Evolutionary conservation across 257 asterid genomes (phyloP).

Genomic region (Rubia yunnanensis): DNA sequence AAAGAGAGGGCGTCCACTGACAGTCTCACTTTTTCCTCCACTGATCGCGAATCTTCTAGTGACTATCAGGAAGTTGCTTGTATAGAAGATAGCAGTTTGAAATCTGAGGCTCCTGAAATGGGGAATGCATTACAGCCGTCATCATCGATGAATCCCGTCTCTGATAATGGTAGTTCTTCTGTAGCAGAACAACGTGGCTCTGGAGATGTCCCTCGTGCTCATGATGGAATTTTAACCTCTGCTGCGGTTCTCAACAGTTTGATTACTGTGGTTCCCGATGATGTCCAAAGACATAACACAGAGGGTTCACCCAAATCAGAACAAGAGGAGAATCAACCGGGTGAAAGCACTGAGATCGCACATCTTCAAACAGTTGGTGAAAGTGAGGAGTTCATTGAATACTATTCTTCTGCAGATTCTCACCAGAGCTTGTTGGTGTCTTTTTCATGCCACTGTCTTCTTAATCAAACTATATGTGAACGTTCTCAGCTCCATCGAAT

Average conservation of each 20-base stretch:
- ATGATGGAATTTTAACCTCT: constrained; percentile 29
- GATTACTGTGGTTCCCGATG: constrained; percentile 10
- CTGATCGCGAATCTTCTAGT: constrained; percentile 20
- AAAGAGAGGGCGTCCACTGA: constrained; percentile 31
- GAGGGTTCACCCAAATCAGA: constrained; percentile 12
- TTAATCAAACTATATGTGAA: constrained; percentile 65
- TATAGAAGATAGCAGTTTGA: constrained; percentile 19
- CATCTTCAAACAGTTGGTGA: constrained; percentile 38
- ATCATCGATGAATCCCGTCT: constrained; percentile 32
- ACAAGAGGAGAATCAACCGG: constrained; percentile 32
- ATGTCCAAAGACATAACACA: constrained; percentile 3
- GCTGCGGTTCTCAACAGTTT: constrained; percentile 16
- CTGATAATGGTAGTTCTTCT: constrained; percentile 26
- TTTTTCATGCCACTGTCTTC: constrained; percentile 73
- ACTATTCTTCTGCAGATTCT: constrained; percentile 41
- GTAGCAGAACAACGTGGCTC: constrained; percentile 26
- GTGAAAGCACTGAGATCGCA: constrained; percentile 28
- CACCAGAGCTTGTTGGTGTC: constrained; percentile 78
- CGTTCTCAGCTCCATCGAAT: constrained; percentile 71
- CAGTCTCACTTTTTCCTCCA: constrained; percentile 21
- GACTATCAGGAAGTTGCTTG: constrained; percentile 19
- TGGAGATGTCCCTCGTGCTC: constrained; percentile 32
- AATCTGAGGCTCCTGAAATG: constrained; percentile 32
- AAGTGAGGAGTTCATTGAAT: constrained; percentile 34
- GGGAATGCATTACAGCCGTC: constrained; percentile 42